Base-by-base conservation (phyloP, 768 basidiomycete species). In the Crepidotus variabilis region DNA sequence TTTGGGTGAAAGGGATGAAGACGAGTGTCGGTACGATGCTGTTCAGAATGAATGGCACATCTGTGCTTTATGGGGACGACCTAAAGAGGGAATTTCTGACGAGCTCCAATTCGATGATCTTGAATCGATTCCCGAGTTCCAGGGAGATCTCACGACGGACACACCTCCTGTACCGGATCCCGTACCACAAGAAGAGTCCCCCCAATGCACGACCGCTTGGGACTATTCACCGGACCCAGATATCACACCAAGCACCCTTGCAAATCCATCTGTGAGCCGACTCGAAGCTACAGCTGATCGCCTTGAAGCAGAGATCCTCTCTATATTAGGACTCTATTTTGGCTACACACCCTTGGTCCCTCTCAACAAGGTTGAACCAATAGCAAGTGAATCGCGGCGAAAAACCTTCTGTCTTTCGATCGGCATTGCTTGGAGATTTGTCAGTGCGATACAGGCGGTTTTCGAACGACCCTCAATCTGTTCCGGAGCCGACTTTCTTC, bases 31-130 rank as follows among this genome's bases (percentile, higher is more conserved):
- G 20, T 60, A 57, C 34, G 54, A 60, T 20, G n/a, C 56, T 1
- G 24, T 55, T 21, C 10, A 47, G 22, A 57, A 57, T 21, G 59
- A 54, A 54, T 60, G 59, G 59, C 48, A 60, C 28, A 21, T 51
- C n/a, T 60, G 59, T 47, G 36, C 22, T 5, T 3, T 34, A 6
- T 55, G 54, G 54, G 54, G 48, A 1, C 18, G 14, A 3, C 11
- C 14, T 5, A 5, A 47, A 5, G 34, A 36, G n/a, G 33, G 48
- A 9, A 22, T 21, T 49, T 33, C 20, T 11, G 46, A 48, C 10
- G 51, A 57, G 21, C 49, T 47, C 16, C 36, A 54, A 8, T 20
- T 22, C 4, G 57, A 35, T 35, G 22, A 46, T 34, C n/a, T 46
- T 33, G 28, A 36, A 28, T 33, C 35, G 21, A 8, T 33, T 21